Evolutionary conservation across 1,284 basidiomycete species (phyloP), one percentile per base, ranked within the genome.

Genomic region (Leccinum proximum): DNA sequence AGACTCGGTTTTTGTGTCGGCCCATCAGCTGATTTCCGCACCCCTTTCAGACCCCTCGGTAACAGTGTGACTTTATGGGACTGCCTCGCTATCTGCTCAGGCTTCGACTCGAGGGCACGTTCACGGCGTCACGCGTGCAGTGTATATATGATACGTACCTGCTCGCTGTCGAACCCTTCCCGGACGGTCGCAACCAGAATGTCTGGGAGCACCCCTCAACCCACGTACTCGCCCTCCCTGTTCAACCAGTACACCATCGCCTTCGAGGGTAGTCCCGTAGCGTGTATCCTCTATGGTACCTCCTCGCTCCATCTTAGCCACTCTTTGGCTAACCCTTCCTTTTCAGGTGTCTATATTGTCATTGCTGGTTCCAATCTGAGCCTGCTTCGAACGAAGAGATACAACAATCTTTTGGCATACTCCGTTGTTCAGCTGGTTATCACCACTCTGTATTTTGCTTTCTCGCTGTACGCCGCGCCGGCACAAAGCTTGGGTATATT

Each of bases 341-440:
- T 9, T 2, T 1, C 2, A 74, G 72, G 72, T 16, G 30, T 66
- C 26, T 74, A 73, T 53, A 45, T 73, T 38, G 58, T 63, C 59
- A 59, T 73, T 30, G 38, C 61, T 8, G 62, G 54, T 22, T 16
- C 26, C 5, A 72, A 74, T 6, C 2, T 74, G 16, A 4, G n/a
- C 8, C 50, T 74, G 0, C 68, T 74, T 16, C 54, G 30, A 42
- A 60, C 58, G 16, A 74, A 70, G 58, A 42, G 59, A 30, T 73
- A 71, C 40, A 63, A 42, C 3, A 10, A 70, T 16, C 71, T 72
- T 56, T 26, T 62, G 8, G n/a, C 33, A 2, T 69, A 64, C 42
- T 14, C 72, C 33, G 33, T 64, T 33, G 6, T 63, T 37, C 71
- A 72, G 35, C 67, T 72, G 2, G 37, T 50, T 1, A 10, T 74